Conservation (phyloP, 1,284 basidiomycete species). For the Tylopilus sp. region DNA sequence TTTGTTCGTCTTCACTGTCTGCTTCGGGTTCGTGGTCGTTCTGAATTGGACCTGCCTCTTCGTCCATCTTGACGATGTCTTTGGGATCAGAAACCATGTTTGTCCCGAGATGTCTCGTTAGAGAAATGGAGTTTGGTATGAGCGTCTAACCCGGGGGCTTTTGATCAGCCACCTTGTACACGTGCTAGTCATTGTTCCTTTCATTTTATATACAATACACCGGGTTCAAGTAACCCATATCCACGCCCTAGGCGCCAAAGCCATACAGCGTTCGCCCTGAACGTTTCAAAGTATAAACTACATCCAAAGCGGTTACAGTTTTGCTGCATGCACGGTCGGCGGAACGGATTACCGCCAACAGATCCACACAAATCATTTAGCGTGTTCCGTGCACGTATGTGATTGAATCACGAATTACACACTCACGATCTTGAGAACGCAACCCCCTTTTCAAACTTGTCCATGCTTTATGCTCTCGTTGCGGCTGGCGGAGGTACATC, state of each 20-base stretch:
- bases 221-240: neutral
- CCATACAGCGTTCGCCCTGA: conserved; percentile 66
- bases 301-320: conserved; percentile 81
- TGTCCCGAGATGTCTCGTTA: neutral
- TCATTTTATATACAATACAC: neutral
- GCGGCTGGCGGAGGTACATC: too few species aligned
- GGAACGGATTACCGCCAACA: neutral
- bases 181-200: neutral
- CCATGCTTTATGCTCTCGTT: too few species aligned
- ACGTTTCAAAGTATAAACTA: conserved; percentile 81
- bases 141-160: too few species aligned
- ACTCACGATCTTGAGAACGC: conserved; percentile 70
- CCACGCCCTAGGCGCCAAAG: conserved; percentile 52
- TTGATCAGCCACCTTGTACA: neutral
- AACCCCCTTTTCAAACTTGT: too few species aligned
- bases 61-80: conserved; percentile 6
- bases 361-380: conserved; percentile 50
- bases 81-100: conserved; percentile 25
- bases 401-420: conserved; percentile 65
- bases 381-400: conserved; percentile 88
- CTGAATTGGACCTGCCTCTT: conserved; percentile 6
- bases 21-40: conserved; percentile 22
- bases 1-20: conserved; percentile 31
- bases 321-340: conserved; percentile 36
- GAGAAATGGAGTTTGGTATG: neutral